Evolutionary conservation across 352 stramenopile genomes (phyloP).

Genomic region (Phytopythium aichiense): DNA sequence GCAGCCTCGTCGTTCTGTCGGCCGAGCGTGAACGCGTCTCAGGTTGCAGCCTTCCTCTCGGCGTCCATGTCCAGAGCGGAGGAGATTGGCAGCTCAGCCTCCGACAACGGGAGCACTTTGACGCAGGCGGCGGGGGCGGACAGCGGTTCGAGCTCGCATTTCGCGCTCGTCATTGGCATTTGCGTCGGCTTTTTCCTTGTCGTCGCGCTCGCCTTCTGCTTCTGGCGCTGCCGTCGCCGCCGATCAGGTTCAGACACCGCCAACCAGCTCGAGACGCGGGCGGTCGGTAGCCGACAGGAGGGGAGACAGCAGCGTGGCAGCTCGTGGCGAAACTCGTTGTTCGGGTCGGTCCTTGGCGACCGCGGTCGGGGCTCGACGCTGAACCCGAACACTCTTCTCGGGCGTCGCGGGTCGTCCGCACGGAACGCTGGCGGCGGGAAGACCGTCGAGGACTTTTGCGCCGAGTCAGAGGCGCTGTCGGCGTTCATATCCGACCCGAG

Average conservation of each 20-base stretch:
- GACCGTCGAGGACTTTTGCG: slow-evolving; percentile 51
- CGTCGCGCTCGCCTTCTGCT: background rate
- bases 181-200: background rate
- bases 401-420: background rate
- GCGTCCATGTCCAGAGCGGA: slow-evolving; percentile 12
- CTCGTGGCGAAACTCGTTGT: background rate
- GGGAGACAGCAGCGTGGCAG: background rate
- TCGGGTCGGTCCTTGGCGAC: background rate
- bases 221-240: background rate
- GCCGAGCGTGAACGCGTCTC: slow-evolving; percentile 21
- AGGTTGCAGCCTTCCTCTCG: slow-evolving; percentile 22
- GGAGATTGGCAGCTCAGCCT: slow-evolving; percentile 13
- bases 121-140: background rate
- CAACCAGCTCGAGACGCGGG: background rate
- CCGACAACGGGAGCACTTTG: background rate
- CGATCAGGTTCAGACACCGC: background rate
- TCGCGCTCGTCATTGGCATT: background rate
- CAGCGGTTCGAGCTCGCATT: background rate
- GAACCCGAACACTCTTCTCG: background rate
- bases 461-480: slow-evolving; percentile 49
- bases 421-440: slow-evolving; percentile 24
- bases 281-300: background rate
- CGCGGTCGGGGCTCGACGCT: background rate
- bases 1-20: slow-evolving; percentile 24
- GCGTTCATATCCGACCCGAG: slow-evolving; percentile 48